These are phyloP conservation scores for Candida stauntonica DNA, from an alignment of 805 yeast species.

Conservation along the genomic window DNA sequence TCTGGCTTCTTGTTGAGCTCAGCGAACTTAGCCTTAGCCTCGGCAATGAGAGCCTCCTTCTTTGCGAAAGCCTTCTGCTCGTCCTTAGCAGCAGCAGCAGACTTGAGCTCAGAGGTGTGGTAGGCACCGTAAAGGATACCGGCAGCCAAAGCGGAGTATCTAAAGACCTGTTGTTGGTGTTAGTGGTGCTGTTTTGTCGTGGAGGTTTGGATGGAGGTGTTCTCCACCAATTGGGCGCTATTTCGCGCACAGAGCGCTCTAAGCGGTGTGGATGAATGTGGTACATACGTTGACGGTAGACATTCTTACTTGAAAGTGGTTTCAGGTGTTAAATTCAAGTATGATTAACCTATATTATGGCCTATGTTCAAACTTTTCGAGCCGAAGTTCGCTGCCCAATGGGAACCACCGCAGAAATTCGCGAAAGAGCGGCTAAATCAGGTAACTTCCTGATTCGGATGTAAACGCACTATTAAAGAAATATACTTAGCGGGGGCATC, in stretches of 20 bases:
- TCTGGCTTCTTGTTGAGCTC: slow-evolving; percentile 50
- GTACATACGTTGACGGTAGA: slow-evolving; percentile 45
- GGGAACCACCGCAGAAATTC: too few species aligned
- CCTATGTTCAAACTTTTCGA: too few species aligned
- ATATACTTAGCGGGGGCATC: too few species aligned
- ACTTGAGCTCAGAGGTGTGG: slow-evolving; percentile 69
- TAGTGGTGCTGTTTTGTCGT: too few species aligned
- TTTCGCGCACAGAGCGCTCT: background rate
- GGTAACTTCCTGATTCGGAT: too few species aligned
- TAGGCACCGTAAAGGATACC: slow-evolving; percentile 87
- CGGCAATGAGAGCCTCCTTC: slow-evolving; percentile 70
- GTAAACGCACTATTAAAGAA: too few species aligned
- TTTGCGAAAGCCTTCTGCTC: slow-evolving; percentile 56
- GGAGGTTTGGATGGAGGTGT: background rate
- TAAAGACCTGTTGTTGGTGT: slow-evolving; percentile 54
- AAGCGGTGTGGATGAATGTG: background rate
- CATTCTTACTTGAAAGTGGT: too few species aligned
- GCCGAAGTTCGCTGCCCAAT: too few species aligned
- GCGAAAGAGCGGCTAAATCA: too few species aligned
- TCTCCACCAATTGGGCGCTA: background rate
- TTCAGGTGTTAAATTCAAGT: too few species aligned
- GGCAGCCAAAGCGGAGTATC: slow-evolving; percentile 87
- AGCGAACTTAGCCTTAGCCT: slow-evolving; percentile 88
- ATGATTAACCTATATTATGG: too few species aligned
- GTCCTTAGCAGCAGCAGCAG: slow-evolving; percentile 52